Percentiles rank a stretch among this genome's conserved stretches.
phyloP scores from a whole-genome alignment of 345 rosid genomes.

The Lumnitzera racemosa region DNA sequence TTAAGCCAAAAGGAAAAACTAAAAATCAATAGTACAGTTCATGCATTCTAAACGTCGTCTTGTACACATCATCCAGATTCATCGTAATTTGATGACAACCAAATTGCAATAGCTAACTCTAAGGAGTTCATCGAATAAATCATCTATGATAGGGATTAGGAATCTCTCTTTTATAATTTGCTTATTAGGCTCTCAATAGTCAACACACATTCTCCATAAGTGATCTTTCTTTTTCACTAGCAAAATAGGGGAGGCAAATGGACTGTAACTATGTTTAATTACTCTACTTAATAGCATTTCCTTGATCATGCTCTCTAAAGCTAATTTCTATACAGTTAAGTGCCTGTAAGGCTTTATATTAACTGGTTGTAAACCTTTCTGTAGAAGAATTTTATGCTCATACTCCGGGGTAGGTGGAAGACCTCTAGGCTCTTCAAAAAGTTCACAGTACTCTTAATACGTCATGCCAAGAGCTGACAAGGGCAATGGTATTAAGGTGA shows the following conservation, averaged over 20 bases:
- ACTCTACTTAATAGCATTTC: neutral
- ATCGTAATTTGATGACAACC: no score
- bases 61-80: no score
- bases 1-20: neutral
- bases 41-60: neutral
- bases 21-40: neutral
- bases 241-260: neutral
- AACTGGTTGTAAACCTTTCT: no score
- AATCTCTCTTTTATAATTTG: neutral
- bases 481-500: no score
- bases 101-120: neutral
- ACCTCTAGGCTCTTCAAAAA: no score
- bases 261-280: neutral
- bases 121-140: neutral
- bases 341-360: neutral
- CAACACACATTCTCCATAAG: neutral
- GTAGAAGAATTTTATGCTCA: no score
- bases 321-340: neutral
- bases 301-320: neutral
- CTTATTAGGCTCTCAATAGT: neutral
- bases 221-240: neutral
- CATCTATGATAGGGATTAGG: neutral
- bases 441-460: no score
- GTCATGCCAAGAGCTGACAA: no score
- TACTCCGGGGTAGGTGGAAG: no score